A percentile compares a stretch with the other conserved stretches of the same genome.
Evolutionary conservation across 2,329 filamentous ascomycete genomes (phyloP).

Genomic region (Lasiodiplodia sp.): DNA sequence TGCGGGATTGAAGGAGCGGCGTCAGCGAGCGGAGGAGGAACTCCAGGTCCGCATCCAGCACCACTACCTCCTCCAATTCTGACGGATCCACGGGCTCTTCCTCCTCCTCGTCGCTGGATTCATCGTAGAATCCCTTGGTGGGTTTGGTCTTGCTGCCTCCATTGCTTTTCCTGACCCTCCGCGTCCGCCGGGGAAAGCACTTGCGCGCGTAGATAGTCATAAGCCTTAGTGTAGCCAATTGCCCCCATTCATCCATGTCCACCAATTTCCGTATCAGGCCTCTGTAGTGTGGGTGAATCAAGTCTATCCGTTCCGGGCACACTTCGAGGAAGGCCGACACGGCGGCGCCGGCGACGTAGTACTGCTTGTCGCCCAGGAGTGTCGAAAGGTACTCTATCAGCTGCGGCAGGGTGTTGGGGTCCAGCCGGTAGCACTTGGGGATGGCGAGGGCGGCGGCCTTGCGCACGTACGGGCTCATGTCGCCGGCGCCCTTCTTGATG

Average conservation of each 20-base stretch:
- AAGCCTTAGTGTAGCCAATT: conserved; percentile 80
- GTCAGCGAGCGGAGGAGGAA: conserved; percentile 80
- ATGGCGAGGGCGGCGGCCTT: conserved; percentile 93
- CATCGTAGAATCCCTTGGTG: conserved; percentile 82
- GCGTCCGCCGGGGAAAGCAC: conserved; percentile 79
- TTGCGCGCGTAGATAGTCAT: conserved; percentile 85
- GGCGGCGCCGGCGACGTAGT: conserved; percentile 94
- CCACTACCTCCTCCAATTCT: conserved; percentile 62
- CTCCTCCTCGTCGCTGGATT: conserved; percentile 57
- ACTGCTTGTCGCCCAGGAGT: conserved; percentile 88
- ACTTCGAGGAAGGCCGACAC: conserved; percentile 88
- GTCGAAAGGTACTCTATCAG: conserved; percentile 80
- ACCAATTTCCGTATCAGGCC: conserved; percentile 86
- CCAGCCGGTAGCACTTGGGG: conserved; percentile 92
- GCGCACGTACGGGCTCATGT: conserved; percentile 94
- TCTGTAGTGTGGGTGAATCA: conserved; percentile 91
- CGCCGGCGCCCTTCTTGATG: conserved; percentile 90
- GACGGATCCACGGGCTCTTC: conserved; percentile 53
- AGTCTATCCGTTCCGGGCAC: conserved; percentile 84
- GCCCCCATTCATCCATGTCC: conserved; percentile 99
- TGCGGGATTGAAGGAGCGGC: conserved; percentile 89
- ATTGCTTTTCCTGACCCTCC: conserved; percentile 62
- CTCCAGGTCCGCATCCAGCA: conserved; percentile 82
- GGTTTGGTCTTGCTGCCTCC: conserved; percentile 44
- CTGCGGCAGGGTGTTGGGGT: conserved; percentile 84